phyloP scores from a whole-genome alignment of 768 basidiomycete species.

The Pisolithus tinctorius region DNA sequence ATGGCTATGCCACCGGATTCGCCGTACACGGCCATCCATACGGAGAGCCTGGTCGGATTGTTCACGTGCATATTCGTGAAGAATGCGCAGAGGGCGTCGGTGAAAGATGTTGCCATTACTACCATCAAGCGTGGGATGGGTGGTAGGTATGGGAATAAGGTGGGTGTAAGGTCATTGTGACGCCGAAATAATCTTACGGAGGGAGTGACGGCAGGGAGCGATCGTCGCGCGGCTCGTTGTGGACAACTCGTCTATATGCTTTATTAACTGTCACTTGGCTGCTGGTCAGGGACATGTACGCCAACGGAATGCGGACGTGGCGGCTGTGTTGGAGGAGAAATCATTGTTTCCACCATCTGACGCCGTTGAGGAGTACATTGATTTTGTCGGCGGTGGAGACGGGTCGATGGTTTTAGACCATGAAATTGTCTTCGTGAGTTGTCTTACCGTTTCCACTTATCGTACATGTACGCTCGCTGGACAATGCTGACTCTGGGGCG shows the following conservation, averaged over 20 bases:
- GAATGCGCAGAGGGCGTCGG: constrained; percentile 47
- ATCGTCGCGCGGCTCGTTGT: constrained; percentile 86
- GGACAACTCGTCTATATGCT: constrained; percentile 89
- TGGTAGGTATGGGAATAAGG: constrained; percentile 94
- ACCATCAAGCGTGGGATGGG: constrained; percentile 91
- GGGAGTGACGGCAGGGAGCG: constrained; percentile 54
- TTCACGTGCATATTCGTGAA: constrained; percentile 75
- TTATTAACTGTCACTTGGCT: constrained; percentile 97
- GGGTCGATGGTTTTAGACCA: constrained; percentile 93
- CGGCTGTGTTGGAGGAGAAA: constrained; percentile 81
- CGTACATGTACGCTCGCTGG: neutral
- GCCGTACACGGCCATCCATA: constrained; percentile 76
- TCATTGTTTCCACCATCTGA: constrained; percentile 49
- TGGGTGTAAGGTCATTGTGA: constrained; percentile 18
- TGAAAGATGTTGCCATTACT: constrained; percentile 69
- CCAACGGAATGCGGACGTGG: constrained; percentile 80
- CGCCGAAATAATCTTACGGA: constrained; percentile 1
- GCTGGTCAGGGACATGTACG: constrained; percentile 83
- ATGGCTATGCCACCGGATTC: constrained; percentile 63
- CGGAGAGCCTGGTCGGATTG: constrained; percentile 86
- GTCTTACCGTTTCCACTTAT: neutral
- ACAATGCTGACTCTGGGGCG: neutral
- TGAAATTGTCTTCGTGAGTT: constrained; percentile 76
- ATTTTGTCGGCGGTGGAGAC: constrained; percentile 86
- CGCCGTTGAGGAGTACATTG: constrained; percentile 46